phyloP scores from a whole-genome alignment of 2,329 filamentous ascomycete species.

The Exophiala mesophila region DNA sequence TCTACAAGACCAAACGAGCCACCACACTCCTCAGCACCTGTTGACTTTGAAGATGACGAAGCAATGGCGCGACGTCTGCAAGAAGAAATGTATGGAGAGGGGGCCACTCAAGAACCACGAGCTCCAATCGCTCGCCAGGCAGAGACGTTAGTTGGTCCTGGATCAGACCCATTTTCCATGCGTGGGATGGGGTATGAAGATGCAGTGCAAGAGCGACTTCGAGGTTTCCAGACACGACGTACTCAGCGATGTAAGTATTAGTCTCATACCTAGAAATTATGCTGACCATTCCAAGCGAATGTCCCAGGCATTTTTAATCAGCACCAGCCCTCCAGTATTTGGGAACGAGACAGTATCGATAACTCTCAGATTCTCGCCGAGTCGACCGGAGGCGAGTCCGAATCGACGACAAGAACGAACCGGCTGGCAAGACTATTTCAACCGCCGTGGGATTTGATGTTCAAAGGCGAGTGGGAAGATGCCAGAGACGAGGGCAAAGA shows the following conservation, averaged over 20 bases:
- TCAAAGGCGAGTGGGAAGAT: constrained; percentile 71
- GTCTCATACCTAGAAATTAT: constrained; percentile 2
- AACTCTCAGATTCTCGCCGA: constrained; percentile 49
- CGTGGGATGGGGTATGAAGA: constrained; percentile 49
- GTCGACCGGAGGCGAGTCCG: constrained; percentile 61
- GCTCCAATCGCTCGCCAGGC: constrained; percentile 88
- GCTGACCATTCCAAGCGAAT: constrained; percentile 32
- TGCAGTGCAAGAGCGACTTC: constrained; percentile 59
- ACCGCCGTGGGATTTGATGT: constrained; percentile 87
- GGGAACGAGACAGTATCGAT: constrained; percentile 41
- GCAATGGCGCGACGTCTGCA: constrained; percentile 89
- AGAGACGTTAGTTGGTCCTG: constrained; percentile 81
- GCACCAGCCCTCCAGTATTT: constrained; percentile 52
- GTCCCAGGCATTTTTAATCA: constrained; percentile 66
- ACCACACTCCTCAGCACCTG: constrained; percentile 34
- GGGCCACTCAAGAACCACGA: constrained; percentile 48
- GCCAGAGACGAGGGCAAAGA: constrained; percentile 83
- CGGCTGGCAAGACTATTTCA: constrained; percentile 87
- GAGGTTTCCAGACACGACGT: constrained; percentile 38
- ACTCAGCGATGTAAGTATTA: constrained; percentile 14
- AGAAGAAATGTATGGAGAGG: constrained; percentile 75
- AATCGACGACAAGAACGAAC: constrained; percentile 63
- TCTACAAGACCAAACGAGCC: constrained; percentile 29
- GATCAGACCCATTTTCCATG: constrained; percentile 46
- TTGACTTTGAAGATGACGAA: constrained; percentile 71